Evolutionary conservation across 208 protist genomes (phyloP), one percentile per base, ranked within the genome.

Genomic region (Acanthamoeba triangularis): DNA sequence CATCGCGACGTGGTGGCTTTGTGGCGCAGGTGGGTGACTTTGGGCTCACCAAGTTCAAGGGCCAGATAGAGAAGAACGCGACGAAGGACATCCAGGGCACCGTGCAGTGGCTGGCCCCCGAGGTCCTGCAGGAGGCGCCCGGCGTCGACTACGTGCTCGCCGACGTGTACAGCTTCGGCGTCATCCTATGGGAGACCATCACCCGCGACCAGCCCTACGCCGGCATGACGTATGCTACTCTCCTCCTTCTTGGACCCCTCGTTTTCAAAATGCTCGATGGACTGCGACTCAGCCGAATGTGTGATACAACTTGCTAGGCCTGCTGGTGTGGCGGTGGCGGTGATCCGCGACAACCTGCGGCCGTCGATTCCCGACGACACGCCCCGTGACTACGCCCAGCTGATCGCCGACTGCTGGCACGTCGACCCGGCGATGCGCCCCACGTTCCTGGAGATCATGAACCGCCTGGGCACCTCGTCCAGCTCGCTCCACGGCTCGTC

Each of bases 21-120:
- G 10, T 25, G 4, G n/a, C 25, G 20, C 61, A 90, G 82, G 82
- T 90, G 44, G 35, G 82, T 33, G 82, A 90, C 82, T 90, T 90
- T 33, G 82, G 82, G 5, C 82, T 90, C 5, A 90, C 82, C 10
- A 52, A 63, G 35, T 90, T 63, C 35, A 90, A 65, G 56, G 47
- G 35, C 82, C 47, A 90, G 35, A 33, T 80, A n/a, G 72, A 67
- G 37, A 63, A 94, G 65, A 72, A 72, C 25, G 30, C 72, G 72
- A 35, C 8, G 7, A 80, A 35, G 35, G 35, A 80, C 20, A 80
- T 80, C n/a, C 35, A 80, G 35, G 72, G 72, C 37, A 49, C 72
- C 37, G 37, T 80, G 13, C 72, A 80, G 35, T 80, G 72, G 72
- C n/a, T 80, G 33, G 72, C 72, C 7, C 72, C 72, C 72, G 72